Evolutionary conservation across 2,329 filamentous ascomycete genomes (phyloP), one percentile per base, ranked within the genome.

Genomic region (Penicillium concentricum): DNA sequence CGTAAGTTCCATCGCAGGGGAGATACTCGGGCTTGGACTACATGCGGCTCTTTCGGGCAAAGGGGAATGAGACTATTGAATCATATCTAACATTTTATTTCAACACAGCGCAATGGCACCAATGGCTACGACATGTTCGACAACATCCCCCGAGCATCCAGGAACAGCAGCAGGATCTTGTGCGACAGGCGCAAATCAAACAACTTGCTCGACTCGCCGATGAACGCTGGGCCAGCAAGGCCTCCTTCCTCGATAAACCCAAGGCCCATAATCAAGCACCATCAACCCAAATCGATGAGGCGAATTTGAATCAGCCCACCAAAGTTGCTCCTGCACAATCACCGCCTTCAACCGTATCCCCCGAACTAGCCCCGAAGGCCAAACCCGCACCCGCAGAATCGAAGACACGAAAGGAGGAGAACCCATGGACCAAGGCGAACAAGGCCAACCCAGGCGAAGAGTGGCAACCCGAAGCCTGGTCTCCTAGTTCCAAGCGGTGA

Each of bases 391-490:
- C 59, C 10, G 24, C 59, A 45, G 54, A 57, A 37, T 50, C 51
- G 49, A 56, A 57, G 42, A 57, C 45, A 47, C 47, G 39, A 52
- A 63, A 63, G 41, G 63, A 67, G 54, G 65, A 69, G 24, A 67
- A 87, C 67, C 86, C 86, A 2, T 89, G 86, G 86, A 82, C 81
- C 30, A 79, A 78, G 61, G 78, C 80, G 1, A 77, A 72, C n/a
- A 76, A 76, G n/a, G 80, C 54, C 2, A 58, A 79, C 0, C 84
- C 85, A 0, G 79, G 86, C 52, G 86, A 89, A 69, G 78, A 74
- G n/a, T 90, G 86, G 86, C 85, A 89, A 71, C 88, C 88, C 0
- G 69, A 83, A 46, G 75, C 84, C 3, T 90, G 87, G 87, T 76
- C 71, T 5, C 84, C 84, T 4, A 72, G 72, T 2, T 63, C 77